Conservation (phyloP, 2,329 filamentous ascomycete genomes). For the Ilyonectria destructans region DNA sequence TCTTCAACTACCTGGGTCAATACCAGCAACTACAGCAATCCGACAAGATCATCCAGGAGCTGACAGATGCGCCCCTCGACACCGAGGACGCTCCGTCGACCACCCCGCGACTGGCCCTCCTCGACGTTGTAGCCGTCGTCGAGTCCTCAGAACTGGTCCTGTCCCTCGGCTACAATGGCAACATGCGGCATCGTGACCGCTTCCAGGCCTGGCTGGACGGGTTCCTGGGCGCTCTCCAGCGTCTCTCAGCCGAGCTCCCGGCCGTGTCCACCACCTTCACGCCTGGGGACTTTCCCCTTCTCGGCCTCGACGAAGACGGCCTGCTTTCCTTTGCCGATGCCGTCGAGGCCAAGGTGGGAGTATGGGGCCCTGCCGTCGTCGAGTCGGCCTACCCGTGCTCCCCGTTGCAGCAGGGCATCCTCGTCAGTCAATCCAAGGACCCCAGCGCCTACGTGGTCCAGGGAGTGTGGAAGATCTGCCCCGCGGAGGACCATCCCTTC, state of each 20-base stretch:
- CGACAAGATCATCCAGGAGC: background rate
- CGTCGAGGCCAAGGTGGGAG: background rate
- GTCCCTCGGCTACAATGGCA: background rate
- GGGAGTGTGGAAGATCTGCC: background rate
- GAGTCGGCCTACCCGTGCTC: conserved; percentile 16
- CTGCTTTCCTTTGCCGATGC: conserved; percentile 2
- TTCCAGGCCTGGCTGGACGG: background rate
- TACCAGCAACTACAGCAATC: conserved; percentile 34
- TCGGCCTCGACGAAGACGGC: background rate
- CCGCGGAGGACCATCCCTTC: background rate
- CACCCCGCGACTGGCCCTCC: background rate
- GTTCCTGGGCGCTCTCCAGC: background rate
- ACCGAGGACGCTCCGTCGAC: background rate
- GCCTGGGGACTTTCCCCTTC: background rate
- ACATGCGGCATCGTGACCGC: background rate
- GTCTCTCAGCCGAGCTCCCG: background rate
- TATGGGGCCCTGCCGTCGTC: background rate
- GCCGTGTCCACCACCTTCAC: background rate
- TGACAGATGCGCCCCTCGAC: background rate
- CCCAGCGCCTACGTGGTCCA: background rate
- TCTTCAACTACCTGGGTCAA: conserved; percentile 37
- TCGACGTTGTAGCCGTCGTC: conserved; percentile 7
- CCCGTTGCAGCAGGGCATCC: conserved; percentile 24
- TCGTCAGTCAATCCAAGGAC: conserved; percentile 17
- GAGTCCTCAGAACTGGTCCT: background rate